A percentile compares a stretch with the other conserved stretches of the same genome.
Evolutionary conservation across 805 yeast genomes (phyloP).

Genomic region (Saccharomycopsis sp.): DNA sequence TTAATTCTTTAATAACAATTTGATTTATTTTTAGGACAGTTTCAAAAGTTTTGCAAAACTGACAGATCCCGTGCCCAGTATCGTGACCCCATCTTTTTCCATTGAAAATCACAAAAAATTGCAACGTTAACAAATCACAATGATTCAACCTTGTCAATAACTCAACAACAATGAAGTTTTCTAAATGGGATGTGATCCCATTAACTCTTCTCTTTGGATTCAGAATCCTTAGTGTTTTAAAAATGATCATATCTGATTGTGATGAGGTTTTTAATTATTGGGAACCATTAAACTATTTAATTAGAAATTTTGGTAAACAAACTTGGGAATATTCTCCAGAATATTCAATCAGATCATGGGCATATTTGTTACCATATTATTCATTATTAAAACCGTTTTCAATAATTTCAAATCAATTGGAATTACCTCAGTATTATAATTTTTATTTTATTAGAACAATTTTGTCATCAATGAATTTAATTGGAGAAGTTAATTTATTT

Average conservation of each 20-base stretch:
- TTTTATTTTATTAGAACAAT: constrained; percentile 47
- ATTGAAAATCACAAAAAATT: no score
- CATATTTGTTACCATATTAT: constrained; percentile 45
- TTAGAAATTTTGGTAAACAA: constrained; percentile 80
- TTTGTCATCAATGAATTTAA: constrained; percentile 31
- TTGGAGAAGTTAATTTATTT: constrained; percentile 45
- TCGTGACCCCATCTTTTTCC: no score
- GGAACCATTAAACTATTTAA: constrained; percentile 78
- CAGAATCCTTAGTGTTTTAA: constrained; percentile 31
- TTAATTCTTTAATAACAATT: no score
- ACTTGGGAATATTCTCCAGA: constrained; percentile 96
- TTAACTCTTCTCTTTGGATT: no score
- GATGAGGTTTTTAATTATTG: constrained; percentile 90
- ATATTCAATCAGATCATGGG: constrained; percentile 80
- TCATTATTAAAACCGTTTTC: constrained; percentile 21
- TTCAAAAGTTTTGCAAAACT: no score
- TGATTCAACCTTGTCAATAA: no score
- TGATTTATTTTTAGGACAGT: no score
- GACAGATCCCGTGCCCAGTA: no score
- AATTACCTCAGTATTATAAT: constrained; percentile 22
- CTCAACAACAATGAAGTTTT: no score
- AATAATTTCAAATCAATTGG: constrained; percentile 1
- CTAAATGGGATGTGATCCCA: no score
- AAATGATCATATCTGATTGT: constrained; percentile 76
- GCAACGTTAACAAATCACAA: no score